Conservation (phyloP, 371 early-diverging fungal genomes). For the Mucor racemosus region DNA sequence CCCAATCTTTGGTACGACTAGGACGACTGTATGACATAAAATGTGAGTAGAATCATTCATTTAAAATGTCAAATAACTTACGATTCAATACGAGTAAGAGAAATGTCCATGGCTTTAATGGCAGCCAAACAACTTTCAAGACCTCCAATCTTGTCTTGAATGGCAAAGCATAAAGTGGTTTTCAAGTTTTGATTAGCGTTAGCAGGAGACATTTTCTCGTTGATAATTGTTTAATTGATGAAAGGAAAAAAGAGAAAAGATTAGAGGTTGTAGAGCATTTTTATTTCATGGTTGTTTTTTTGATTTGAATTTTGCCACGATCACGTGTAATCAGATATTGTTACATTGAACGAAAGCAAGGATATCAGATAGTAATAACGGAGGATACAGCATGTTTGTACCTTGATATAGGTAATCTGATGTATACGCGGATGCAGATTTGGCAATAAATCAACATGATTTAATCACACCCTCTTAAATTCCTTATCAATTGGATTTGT, state of each 20-base stretch:
- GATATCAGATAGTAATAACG: too few relatives aligned
- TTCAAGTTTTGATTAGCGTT: conserved; percentile 28
- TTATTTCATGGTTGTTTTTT: neutral
- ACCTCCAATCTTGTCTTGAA: conserved; percentile 85
- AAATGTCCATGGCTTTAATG: conserved; percentile 77
- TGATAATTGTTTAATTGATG: neutral
- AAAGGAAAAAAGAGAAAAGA: neutral
- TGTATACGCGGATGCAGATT: neutral
- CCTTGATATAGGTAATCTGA: too few relatives aligned
- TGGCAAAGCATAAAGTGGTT: conserved; percentile 80
- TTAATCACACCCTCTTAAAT: too few relatives aligned
- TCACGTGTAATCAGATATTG: conserved; percentile 6
- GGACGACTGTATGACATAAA: conserved; percentile 64
- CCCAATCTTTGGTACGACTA: conserved; percentile 74
- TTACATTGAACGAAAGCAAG: too few relatives aligned
- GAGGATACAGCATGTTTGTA: too few relatives aligned
- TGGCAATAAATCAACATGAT: neutral
- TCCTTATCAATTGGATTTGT: neutral
- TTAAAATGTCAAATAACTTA: conserved; percentile 27
- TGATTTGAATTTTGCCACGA: conserved; percentile 10
- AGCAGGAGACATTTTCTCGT: conserved; percentile 17
- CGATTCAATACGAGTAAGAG: conserved; percentile 93
- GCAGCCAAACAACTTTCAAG: conserved; percentile 83
- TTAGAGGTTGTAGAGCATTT: neutral
- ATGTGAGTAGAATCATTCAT: neutral